Evolutionary conservation across 441 rosid genomes (phyloP).

Genomic region (Brassica hybrid): DNA sequence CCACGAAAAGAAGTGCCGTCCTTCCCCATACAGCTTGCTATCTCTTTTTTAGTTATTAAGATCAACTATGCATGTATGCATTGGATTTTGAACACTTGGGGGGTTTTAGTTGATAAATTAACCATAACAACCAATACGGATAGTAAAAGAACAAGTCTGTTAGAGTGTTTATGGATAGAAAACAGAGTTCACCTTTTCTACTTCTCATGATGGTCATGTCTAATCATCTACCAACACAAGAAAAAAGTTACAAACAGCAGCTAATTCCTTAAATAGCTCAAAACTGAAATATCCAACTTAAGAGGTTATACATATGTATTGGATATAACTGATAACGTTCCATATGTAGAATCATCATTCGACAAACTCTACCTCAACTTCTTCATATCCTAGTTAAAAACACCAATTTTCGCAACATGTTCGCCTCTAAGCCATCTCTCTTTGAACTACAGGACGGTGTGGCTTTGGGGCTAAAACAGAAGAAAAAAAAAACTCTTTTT

Average conservation of each 20-base stretch:
- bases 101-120: not conserved
- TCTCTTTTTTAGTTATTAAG: not conserved
- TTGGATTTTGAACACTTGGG: not conserved
- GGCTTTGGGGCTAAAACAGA: conserved; percentile 69
- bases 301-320: not conserved
- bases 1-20: no score
- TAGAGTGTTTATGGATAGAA: no score
- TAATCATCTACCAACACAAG: not conserved
- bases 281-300: not conserved
- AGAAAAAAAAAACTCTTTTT: not conserved
- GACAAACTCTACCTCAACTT: not conserved
- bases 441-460: conserved; percentile 59
- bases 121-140: not conserved
- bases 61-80: not conserved
- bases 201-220: not conserved
- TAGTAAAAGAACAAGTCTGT: not conserved
- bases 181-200: not conserved
- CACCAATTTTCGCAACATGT: not conserved
- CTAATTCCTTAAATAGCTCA: not conserved
- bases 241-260: not conserved
- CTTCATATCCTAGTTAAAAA: not conserved
- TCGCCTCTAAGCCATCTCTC: conserved; percentile 24
- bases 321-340: not conserved
- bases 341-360: no score
- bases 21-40: not conserved